phyloP scores from a whole-genome alignment of 306 rosid species.

The Aeschynomene evenia region DNA sequence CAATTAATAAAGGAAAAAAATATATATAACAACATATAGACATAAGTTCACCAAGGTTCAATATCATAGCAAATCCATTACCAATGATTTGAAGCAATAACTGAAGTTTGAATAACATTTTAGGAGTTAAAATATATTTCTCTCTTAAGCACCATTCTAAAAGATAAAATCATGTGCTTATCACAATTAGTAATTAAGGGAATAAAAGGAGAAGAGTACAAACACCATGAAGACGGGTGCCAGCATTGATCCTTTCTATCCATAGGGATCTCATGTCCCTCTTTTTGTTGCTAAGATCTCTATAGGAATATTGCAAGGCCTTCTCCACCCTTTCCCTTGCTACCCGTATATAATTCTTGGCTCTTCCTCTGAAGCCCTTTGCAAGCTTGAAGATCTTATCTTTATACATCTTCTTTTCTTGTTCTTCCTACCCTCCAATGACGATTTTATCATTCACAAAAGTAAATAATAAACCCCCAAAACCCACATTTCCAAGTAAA shows the following conservation, averaged over 20 bases:
- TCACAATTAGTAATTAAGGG: not conserved
- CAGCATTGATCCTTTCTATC: conserved; percentile 94
- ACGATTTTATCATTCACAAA: not conserved
- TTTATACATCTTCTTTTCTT: conserved; percentile 60
- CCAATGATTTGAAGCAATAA: not conserved
- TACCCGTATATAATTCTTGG: conserved; percentile 92
- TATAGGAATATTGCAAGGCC: conserved; percentile 94
- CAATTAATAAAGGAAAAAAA: not conserved
- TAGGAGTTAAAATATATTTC: not conserved
- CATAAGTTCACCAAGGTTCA: not conserved
- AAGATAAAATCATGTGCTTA: not conserved
- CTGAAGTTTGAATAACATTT: not conserved
- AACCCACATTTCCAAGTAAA: not conserved
- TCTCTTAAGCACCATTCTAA: not conserved
- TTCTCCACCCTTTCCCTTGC: conserved; percentile 97
- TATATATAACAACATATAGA: not conserved
- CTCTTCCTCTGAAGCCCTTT: conserved; percentile 97
- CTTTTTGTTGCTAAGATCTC: conserved; percentile 94
- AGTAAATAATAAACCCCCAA: not conserved
- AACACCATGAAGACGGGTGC: conserved; percentile 90
- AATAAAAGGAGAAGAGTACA: conserved; percentile 22
- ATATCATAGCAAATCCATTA: not conserved
- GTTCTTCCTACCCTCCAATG: conserved; percentile 11
- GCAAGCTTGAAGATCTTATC: conserved; percentile 83
- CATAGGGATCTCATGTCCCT: conserved; percentile 96